A percentile compares a stretch with the other conserved stretches of the same genome.
Conservation (phyloP, 345 rosid genomes). For the Chamaenerion angustifolium region DNA sequence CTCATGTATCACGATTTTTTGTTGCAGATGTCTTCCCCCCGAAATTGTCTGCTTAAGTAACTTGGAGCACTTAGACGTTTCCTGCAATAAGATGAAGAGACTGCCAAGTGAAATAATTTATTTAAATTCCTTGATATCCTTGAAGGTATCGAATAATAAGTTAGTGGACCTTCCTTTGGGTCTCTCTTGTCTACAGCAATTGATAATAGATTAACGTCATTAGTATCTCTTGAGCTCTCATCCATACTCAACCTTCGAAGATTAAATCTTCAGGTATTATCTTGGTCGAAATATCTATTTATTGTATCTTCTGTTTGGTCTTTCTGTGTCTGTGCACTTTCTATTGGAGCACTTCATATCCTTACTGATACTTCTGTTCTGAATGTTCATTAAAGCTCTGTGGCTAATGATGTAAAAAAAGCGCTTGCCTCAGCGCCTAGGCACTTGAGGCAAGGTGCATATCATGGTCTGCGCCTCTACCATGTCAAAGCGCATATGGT, state of each 20-base stretch:
- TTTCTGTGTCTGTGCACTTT: no score
- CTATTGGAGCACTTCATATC: no score
- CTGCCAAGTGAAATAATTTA: conserved; percentile 63
- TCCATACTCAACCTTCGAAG: conserved; percentile 54
- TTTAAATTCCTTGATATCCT: conserved; percentile 48
- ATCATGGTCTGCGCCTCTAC: no score
- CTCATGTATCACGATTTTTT: conserved; percentile 2
- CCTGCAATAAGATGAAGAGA: conserved; percentile 79
- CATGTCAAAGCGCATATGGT: no score
- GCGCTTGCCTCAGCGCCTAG: no score
- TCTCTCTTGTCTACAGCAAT: conserved; percentile 50
- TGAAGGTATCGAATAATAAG: conserved; percentile 81
- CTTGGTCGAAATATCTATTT: not conserved
- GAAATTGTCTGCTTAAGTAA: conserved; percentile 81
- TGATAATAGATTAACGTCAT: conserved; percentile 64
- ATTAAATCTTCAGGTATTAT: conserved; percentile 70
- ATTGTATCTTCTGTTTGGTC: not conserved
- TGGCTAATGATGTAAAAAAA: no score
- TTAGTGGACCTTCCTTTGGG: conserved; percentile 52
- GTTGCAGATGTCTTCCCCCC: conserved; percentile 75
- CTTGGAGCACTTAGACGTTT: conserved; percentile 77
- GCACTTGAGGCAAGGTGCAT: no score
- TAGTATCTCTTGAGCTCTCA: conserved; percentile 59
- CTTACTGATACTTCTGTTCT: not conserved
- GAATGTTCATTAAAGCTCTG: not conserved